Evolutionary conservation across 768 basidiomycete species (phyloP).

Genomic region (Tricholoma terreum): DNA sequence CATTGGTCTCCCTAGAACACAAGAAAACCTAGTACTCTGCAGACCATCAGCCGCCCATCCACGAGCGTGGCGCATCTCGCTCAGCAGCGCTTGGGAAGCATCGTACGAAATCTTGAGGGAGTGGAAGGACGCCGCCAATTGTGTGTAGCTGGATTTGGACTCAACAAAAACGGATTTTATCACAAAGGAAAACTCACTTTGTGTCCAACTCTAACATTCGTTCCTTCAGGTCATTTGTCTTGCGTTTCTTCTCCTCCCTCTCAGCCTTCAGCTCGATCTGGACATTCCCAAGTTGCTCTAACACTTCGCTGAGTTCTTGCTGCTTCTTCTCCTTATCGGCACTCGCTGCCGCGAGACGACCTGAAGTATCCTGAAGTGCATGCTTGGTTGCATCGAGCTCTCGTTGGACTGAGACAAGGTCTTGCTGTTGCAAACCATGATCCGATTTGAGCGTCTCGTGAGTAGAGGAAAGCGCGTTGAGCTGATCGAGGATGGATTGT

Average conservation of each 20-base stretch:
- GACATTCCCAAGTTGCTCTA: not conserved
- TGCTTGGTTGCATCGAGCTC: not conserved
- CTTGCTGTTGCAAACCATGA: not conserved
- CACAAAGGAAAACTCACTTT: conserved; percentile 2
- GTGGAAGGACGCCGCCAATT: conserved; percentile 1
- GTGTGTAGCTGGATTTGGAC: conserved; percentile 3
- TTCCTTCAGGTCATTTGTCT: not conserved
- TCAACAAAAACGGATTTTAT: not conserved
- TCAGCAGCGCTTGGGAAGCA: not conserved
- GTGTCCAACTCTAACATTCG: conserved; percentile 7
- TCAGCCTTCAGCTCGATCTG: not conserved
- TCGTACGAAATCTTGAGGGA: conserved; percentile 8
- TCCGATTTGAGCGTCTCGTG: conserved; percentile 9
- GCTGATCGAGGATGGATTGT: conserved; percentile 5
- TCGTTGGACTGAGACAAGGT: conserved; percentile 1
- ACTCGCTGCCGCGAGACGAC: not conserved
- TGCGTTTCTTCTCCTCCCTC: conserved; percentile 4
- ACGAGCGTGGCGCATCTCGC: conserved; percentile 7
- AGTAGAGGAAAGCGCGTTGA: conserved; percentile 9
- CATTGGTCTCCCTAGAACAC: not conserved
- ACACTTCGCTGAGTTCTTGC: not conserved
- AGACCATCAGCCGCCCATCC: conserved; percentile 7
- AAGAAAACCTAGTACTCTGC: not conserved
- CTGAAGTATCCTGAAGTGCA: not conserved
- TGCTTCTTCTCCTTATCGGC: not conserved